Base-by-base conservation (phyloP, 257 asterid genomes). In the Penstemon davidsonii region DNA sequence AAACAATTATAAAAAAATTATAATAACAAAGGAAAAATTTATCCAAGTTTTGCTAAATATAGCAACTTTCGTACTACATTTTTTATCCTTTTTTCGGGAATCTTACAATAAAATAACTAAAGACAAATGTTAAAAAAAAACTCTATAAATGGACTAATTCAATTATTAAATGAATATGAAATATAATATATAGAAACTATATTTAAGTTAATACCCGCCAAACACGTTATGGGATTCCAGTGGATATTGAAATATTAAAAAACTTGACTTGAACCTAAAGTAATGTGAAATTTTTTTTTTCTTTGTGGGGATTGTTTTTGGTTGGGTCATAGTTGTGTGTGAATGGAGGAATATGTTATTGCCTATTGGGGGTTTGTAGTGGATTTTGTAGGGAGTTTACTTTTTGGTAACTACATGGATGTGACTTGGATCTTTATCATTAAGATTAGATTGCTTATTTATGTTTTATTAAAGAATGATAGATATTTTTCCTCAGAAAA, bases 151-250 rank as follows among this genome's bases (percentile, higher is more conserved):
- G 33, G 33, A 25, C 33, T 25, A 25, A 25, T 25, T 25, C 33
- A 25, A 25, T 25, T 25, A 25, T 25, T 25, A 25, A 25, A 25
- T 25, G 33, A 0, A 25, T 25, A 25, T 25, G 33, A 25, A 25
- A 25, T 25, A 25, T 25, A 25, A 1, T 25, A 25, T 25, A 2
- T 25, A 25, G 33, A 25, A 25, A 25, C 33, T 25, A 25, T 25
- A 1, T 25, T 1, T 25, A 7, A 44, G 58, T 54, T 47, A 51
- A 50, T 49, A 51, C 75, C 83, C 72, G 1, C 49, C 11, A 8
- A 72, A 63, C 67, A 75, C 76, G 76, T 59, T 13, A 51, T 42
- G 43, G 44, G 5, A 64, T 60, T 64, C 51, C 51, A 39, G 66
- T 51, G 73, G 39, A 18, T 40, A 4, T 50, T 43, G 3, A 39